These are phyloP conservation scores for Obelidium mucronatum DNA, from an alignment of 192 early-diverging fungal genomes.

Conservation along the genomic window DNA sequence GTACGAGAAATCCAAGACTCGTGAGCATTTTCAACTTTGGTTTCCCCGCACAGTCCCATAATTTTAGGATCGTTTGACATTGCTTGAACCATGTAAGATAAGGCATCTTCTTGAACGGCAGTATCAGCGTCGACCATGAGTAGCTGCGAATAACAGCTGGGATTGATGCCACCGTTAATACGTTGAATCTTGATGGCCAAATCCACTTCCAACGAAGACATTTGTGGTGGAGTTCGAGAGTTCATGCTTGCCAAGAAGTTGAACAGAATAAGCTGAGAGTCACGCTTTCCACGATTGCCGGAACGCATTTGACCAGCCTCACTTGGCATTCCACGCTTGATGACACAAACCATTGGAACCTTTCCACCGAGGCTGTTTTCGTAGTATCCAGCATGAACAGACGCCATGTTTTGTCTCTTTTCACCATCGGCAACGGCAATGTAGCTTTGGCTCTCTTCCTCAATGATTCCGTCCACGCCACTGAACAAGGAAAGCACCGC, in stretches of 20 bases:
- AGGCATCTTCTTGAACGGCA: conserved; percentile 73
- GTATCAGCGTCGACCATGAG: conserved; percentile 92
- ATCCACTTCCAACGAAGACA: conserved; percentile 83
- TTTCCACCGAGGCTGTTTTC: conserved; percentile 7
- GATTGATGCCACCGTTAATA: conserved; percentile 72
- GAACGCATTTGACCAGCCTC: conserved; percentile 38
- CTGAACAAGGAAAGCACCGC: conserved; percentile 58
- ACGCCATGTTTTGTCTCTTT: conserved; percentile 92
- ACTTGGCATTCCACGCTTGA: conserved; percentile 52
- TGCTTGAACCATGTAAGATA: conserved; percentile 78
- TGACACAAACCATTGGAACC: conserved; percentile 54
- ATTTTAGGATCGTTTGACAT: conserved; percentile 86
- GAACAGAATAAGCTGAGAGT: conserved; percentile 95
- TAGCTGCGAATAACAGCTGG: conserved; percentile 67
- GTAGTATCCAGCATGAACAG: conserved; percentile 59
- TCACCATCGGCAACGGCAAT: conserved; percentile 90
- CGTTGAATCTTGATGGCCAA: conserved; percentile 67
- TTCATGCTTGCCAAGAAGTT: conserved; percentile 81
- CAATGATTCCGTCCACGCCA: conserved; percentile 33
- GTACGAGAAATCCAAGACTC: conserved; percentile 88
- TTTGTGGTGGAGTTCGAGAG: conserved; percentile 72
- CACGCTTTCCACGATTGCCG: conserved; percentile 88
- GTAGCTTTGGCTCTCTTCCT: conserved; percentile 47
- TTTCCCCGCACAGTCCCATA: conserved; percentile 96
- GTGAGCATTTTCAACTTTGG: conserved; percentile 91